Evolutionary conservation across 2,329 filamentous ascomycete genomes (phyloP).

Genomic region (Fusarium graminum): DNA sequence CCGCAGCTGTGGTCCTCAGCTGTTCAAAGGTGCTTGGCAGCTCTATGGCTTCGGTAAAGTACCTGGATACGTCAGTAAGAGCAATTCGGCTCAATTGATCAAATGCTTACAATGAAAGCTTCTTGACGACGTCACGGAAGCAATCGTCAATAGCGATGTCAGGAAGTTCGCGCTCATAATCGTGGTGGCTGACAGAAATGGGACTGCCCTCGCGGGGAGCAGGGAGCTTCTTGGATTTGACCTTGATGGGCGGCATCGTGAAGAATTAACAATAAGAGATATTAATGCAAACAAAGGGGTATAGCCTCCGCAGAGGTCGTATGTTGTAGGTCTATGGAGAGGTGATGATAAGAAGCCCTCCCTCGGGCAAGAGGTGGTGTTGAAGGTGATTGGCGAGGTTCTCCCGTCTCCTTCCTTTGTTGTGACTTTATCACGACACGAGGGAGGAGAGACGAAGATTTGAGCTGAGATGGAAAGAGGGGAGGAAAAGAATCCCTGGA

Average conservation of each 20-base stretch:
- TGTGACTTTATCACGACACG: slow-evolving; percentile 13
- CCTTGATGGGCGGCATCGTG: slow-evolving; percentile 57
- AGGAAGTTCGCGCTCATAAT: slow-evolving; percentile 62
- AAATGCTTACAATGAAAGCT: slow-evolving; percentile 69
- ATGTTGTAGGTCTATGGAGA: neutral
- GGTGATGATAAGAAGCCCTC: neutral
- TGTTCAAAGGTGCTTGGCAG: slow-evolving; percentile 80
- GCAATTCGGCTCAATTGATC: neutral
- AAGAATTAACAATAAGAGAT: neutral
- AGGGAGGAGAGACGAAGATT: slow-evolving; percentile 32
- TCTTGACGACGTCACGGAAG: slow-evolving; percentile 75
- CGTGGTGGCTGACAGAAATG: slow-evolving; percentile 50
- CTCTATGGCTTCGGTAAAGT: slow-evolving; percentile 71
- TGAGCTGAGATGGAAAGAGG: slow-evolving; percentile 14
- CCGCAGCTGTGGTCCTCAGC: slow-evolving; percentile 74
- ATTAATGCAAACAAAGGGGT: slow-evolving; percentile 1
- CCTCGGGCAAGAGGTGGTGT: neutral
- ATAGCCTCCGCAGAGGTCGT: slow-evolving; percentile 2
- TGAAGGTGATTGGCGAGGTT: slow-evolving; percentile 9
- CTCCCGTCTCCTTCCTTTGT: slow-evolving; percentile 18
- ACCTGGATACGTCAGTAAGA: slow-evolving; percentile 59
- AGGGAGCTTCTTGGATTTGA: slow-evolving; percentile 53
- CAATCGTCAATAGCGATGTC: slow-evolving; percentile 69
- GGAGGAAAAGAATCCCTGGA: slow-evolving; percentile 10
- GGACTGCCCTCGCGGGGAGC: slow-evolving; percentile 54